Base-by-base conservation (phyloP, 805 yeast species). In the Myxozyma nipponensis region DNA sequence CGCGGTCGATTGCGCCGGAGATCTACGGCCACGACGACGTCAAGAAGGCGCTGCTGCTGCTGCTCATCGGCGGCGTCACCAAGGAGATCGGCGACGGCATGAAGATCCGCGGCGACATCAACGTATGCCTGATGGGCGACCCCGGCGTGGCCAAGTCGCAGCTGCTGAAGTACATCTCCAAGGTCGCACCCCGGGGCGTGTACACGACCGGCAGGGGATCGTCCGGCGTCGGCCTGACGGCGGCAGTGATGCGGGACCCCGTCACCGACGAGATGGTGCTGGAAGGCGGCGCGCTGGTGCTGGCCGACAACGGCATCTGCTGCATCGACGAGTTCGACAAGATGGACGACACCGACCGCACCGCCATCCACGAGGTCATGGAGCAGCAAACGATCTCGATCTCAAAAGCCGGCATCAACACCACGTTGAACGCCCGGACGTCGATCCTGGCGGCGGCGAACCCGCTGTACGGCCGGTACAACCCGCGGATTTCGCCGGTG, bases 111-210 rank as follows among this genome's bases (percentile, higher is more conserved):
- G 98, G 98, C 63, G 98, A 93, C 67, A 86, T 93, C 61, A 93
- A 93, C 65, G 79, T 93, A 48, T 84, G 97, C 72, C 76, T 93
- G 46, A 91, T 93, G 97, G 98, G 98, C 62, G 98, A 93, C 66
- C 98, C 98, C 38, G 98, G 98, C 75, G 98, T 93, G 47, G 98
- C 98, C 64, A 93, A 93, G 70, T 93, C 98, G 2, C 98, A 93
- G 76, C 74, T 93, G 64, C 75, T 93, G 57, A 93, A 93, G 67
- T 84, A 95, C 30, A 87, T 93, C 58, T 77, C 88, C 52, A 88
- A 90, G 62, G 85, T 93, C 47, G 93, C 98, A 2, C 98, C 98
- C 26, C 78, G 98, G 64, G 95, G 96, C 44, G 95, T 93, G 26
- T 93, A 93, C 69, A 93, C 98, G 6, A 93, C 98, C 1, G 98